Conservation (phyloP, 2,329 filamentous ascomycete species). For the Fusarium sp. region DNA sequence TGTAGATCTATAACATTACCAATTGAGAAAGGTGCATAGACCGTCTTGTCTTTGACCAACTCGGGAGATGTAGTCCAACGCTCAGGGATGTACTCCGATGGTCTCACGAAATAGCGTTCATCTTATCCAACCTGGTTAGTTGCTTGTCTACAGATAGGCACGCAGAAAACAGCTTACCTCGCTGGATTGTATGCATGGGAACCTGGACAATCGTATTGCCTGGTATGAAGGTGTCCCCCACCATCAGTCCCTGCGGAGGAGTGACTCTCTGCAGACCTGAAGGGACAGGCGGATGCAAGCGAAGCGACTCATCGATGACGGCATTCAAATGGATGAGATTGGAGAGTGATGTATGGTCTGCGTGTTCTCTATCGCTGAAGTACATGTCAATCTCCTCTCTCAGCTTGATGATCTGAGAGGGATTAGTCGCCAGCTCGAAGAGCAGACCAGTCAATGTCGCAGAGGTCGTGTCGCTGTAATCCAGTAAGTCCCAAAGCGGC, state of each 20-base stretch:
- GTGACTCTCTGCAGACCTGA: conserved; percentile 49
- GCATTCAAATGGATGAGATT: conserved; percentile 47
- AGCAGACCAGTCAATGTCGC: conserved; percentile 47
- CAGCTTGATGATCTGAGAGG: conserved; percentile 42
- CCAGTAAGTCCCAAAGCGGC: not conserved
- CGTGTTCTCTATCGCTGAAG: conserved; percentile 1
- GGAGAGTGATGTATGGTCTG: conserved; percentile 32
- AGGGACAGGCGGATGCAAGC: conserved; percentile 51
- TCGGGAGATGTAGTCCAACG: conserved; percentile 49
- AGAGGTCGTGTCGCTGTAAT: conserved; percentile 49
- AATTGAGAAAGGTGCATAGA: conserved; percentile 48
- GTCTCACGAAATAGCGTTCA: conserved; percentile 43
- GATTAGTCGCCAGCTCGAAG: conserved; percentile 47
- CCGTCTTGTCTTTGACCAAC: conserved; percentile 45
- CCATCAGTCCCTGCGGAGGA: conserved; percentile 48
- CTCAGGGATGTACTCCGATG: conserved; percentile 50
- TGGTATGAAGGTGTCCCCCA: conserved; percentile 31
- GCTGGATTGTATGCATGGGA: conserved; percentile 31
- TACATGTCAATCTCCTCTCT: conserved; percentile 48
- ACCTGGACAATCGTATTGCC: conserved; percentile 26
- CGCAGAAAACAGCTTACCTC: conserved; percentile 49
- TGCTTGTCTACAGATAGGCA: accelerated
- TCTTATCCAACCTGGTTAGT: not conserved
- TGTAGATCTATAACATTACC: conserved; percentile 11
- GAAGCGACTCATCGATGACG: conserved; percentile 52